Evolutionary conservation across 495 filamentous ascomycete genomes (phyloP).

Genomic region (Hypoxylon crocopeplum): DNA sequence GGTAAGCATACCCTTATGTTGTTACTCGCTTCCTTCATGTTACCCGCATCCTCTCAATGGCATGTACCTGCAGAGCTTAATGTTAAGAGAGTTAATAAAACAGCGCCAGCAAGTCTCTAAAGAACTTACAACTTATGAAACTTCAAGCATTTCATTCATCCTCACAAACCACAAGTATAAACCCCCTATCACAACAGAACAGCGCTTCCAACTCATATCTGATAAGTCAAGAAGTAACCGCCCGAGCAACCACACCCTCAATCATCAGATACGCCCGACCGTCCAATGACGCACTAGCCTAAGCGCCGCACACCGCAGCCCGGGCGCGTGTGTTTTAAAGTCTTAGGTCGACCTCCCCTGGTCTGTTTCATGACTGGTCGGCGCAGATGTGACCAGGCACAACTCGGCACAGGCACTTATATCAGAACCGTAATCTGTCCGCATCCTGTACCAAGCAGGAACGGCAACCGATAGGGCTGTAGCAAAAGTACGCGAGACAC

Average conservation of each 20-base stretch:
- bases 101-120: neutral
- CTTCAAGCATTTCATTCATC: too few relatives aligned
- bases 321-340: slow-evolving; percentile 37
- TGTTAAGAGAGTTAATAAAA: slow-evolving; percentile 2
- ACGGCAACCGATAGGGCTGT: too few relatives aligned
- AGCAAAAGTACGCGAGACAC: too few relatives aligned
- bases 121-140: too few relatives aligned
- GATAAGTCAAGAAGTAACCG: slow-evolving; percentile 4
- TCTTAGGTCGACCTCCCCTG: slow-evolving; percentile 12
- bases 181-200: too few relatives aligned
- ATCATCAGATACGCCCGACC: slow-evolving; percentile 6
- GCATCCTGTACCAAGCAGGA: too few relatives aligned
- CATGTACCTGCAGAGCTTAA: too few relatives aligned
- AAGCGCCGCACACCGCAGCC: slow-evolving; percentile 35
- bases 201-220: slow-evolving; percentile 7
- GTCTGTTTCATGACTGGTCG: slow-evolving; percentile 36
- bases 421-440: too few relatives aligned
- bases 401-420: neutral
- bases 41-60: too few relatives aligned
- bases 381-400: slow-evolving; percentile 16
- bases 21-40: too few relatives aligned
- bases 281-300: slow-evolving; percentile 20
- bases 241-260: slow-evolving; percentile 2
- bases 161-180: too few relatives aligned
- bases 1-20: too few relatives aligned